Conservation (phyloP, 371 early-diverging fungal species). For the Mortierella sp. region DNA sequence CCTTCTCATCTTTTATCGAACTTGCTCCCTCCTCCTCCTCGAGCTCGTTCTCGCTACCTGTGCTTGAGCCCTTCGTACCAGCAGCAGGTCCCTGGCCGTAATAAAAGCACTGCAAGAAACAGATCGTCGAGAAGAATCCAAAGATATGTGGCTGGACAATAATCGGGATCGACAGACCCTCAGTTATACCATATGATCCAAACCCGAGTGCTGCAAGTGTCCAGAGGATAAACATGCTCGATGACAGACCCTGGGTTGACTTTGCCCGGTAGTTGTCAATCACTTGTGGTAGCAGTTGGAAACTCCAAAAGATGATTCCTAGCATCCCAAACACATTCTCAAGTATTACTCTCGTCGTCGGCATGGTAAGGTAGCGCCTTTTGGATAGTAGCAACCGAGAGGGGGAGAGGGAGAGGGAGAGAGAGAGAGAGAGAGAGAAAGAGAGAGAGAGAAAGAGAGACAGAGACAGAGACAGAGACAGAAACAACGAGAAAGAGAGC, state of each 20-base stretch:
- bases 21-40: background rate
- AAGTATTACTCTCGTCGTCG: constrained; percentile 17
- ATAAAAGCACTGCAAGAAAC: constrained; percentile 60
- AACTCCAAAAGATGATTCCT: constrained; percentile 69
- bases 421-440: too few relatives aligned
- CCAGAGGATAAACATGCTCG: constrained; percentile 64
- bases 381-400: background rate
- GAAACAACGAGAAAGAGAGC: background rate
- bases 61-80: background rate
- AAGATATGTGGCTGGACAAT: constrained; percentile 68
- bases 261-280: constrained; percentile 35
- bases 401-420: too few relatives aligned
- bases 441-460: background rate
- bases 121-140: constrained; percentile 55
- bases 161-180: constrained; percentile 62
- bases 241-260: constrained; percentile 62
- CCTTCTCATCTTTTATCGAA: background rate
- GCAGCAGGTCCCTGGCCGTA: constrained; percentile 43
- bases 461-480: too few relatives aligned
- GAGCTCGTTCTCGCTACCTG: too few relatives aligned
- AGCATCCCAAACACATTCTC: constrained; percentile 65
- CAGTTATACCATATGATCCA: constrained; percentile 61
- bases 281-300: constrained; percentile 69
- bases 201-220: constrained; percentile 55
- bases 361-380: constrained; percentile 4